Conservation (phyloP, 495 filamentous ascomycete species). For the Bombardia bombarda region DNA sequence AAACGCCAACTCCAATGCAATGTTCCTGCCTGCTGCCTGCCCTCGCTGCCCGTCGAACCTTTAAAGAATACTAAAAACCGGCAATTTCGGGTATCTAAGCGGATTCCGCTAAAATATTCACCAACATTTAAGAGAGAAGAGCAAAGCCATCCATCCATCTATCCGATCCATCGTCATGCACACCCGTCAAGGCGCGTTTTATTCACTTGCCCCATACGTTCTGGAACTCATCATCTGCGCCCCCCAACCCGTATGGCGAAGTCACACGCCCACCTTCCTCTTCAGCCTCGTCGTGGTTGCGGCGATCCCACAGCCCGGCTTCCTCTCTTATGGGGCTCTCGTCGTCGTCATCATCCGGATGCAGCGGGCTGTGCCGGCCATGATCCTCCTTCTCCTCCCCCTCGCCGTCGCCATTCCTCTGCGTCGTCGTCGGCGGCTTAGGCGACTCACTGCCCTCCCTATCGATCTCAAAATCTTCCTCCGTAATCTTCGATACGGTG, state of each 20-base stretch:
- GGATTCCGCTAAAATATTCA: too few relatives aligned
- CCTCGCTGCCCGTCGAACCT: too few relatives aligned
- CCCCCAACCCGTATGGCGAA: conserved; percentile 12
- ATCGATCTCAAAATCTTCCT: conserved; percentile 24
- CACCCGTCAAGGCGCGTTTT: too few relatives aligned
- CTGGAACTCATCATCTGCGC: conserved; percentile 23
- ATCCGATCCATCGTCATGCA: too few relatives aligned
- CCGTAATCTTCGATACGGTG: conserved; percentile 17
- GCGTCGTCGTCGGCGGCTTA: conserved; percentile 15
- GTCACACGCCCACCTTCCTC: conserved; percentile 1
- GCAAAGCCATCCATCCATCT: too few relatives aligned
- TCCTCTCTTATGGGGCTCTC: conserved; percentile 8
- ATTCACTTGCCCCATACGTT: conserved; percentile 23
- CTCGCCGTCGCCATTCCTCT: neutral
- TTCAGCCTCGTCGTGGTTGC: conserved; percentile 1
- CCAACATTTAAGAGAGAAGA: too few relatives aligned
- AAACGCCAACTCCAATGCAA: too few relatives aligned
- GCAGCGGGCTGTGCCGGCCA: conserved; percentile 3
- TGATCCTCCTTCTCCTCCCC: neutral
- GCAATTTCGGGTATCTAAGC: too few relatives aligned
- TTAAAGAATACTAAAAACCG: too few relatives aligned
- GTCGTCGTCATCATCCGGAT: conserved; percentile 5
- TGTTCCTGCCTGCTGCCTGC: too few relatives aligned
- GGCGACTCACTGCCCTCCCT: conserved; percentile 11
- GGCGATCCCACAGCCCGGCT: conserved; percentile 11